Evolutionary conservation across 2,329 filamentous ascomycete species (phyloP), one percentile per base, ranked within the genome.

Genomic region (Stachybotrys echinatus): DNA sequence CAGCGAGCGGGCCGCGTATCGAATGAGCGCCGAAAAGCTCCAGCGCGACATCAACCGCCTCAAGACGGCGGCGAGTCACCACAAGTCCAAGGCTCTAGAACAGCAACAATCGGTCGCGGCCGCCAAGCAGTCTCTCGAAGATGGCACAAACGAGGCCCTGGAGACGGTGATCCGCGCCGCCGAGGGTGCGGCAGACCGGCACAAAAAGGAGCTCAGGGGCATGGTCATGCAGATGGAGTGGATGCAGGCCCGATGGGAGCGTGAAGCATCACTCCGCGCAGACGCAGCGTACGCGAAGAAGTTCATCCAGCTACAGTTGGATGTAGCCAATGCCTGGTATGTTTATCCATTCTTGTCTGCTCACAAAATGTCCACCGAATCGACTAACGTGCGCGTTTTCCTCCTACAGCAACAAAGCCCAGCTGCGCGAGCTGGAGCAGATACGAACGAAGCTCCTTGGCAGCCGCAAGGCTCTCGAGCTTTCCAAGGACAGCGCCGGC

Each of bases 151-250:
- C 42, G 65, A 74, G 49, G 75, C 84, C 45, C 76, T 82, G 45
- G 78, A 83, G 57, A 77, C 77, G n/a, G 74, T 81, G 17, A 76
- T 82, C 52, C 75, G 78, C 3, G 78, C 77, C 1, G 76, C 78
- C 31, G 75, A 81, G 58, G 74, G 79, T 46, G 83, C 86, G 43
- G 84, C 90, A 60, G 82, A 81, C 57, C 75, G 80, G 42, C 89
- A 94, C 65, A 74, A 77, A 60, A 85, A 84, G 66, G 89, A 95
- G 70, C 74, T 96, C 48, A 83, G 85, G 57, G 92, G 92, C 18
- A 77, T 97, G 63, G 81, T 83, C 48, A 88, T 94, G 71, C 92
- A 97, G 70, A 92, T 97, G 65, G 82, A 91, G 61, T 97, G 89
- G 84, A 83, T 97, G 66, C 84, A 91, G 60, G 89, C 89, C 2